These are phyloP conservation scores for Herpotrichia juniperi DNA, from an alignment of 2,329 filamentous ascomycete genomes.

Conservation along the genomic window DNA sequence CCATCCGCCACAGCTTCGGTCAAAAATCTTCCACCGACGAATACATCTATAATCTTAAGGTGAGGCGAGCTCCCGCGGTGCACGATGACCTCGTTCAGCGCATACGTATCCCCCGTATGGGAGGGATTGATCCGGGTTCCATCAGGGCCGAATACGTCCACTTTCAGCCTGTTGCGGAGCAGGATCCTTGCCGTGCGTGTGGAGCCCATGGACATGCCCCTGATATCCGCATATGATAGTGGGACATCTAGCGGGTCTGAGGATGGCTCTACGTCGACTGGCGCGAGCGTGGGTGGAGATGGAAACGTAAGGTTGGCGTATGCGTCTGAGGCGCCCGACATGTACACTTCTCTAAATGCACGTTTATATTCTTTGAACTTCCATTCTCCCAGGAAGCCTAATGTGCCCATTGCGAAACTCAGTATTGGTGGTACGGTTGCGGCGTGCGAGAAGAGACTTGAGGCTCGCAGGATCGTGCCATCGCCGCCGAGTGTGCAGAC, in stretches of 20 bases:
- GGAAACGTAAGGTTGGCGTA: slow-evolving; percentile 65
- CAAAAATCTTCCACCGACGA: slow-evolving; percentile 84
- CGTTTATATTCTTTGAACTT: slow-evolving; percentile 92
- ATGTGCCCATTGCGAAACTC: slow-evolving; percentile 94
- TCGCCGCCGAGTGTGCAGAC: slow-evolving; percentile 92
- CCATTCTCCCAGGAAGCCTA: slow-evolving; percentile 96
- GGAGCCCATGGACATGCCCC: slow-evolving; percentile 81
- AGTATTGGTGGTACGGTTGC: slow-evolving; percentile 85
- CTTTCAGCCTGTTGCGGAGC: slow-evolving; percentile 83
- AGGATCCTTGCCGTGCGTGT: slow-evolving; percentile 79
- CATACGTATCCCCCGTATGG: slow-evolving; percentile 59
- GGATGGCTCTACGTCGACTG: slow-evolving; percentile 59
- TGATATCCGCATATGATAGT: slow-evolving; percentile 69
- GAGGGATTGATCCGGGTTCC: slow-evolving; percentile 56
- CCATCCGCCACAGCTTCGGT: slow-evolving; percentile 96
- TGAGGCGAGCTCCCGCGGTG: slow-evolving; percentile 91
- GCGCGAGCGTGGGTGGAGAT: slow-evolving; percentile 67
- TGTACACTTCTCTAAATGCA: slow-evolving; percentile 91
- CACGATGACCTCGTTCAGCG: slow-evolving; percentile 94
- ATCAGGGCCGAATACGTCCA: slow-evolving; percentile 77
- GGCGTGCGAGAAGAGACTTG: slow-evolving; percentile 83
- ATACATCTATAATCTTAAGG: slow-evolving; percentile 89
- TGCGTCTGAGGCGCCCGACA: slow-evolving; percentile 68
- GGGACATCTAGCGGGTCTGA: slow-evolving; percentile 32
- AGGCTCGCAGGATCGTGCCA: slow-evolving; percentile 85